These are phyloP conservation scores for Saccharomyces eubayanus DNA, from an alignment of 805 yeast species.

Conservation along the genomic window DNA sequence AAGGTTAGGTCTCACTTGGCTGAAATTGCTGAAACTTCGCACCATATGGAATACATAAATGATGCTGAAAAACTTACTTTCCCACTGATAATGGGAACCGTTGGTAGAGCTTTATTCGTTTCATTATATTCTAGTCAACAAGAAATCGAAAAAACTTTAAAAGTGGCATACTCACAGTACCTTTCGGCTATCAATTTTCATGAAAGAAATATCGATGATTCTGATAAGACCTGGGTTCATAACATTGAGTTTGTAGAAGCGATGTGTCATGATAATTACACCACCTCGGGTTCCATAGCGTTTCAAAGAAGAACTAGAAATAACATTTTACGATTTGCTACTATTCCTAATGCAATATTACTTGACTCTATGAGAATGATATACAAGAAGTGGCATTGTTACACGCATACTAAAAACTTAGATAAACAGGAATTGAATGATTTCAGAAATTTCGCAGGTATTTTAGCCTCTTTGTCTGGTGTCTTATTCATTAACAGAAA, in stretches of 20 bases:
- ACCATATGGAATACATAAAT: conserved; percentile 17
- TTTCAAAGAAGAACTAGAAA: conserved; percentile 58
- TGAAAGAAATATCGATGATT: conserved; percentile 17
- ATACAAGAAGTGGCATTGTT: conserved; percentile 29
- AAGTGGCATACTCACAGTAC: conserved; percentile 33
- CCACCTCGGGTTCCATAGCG: conserved; percentile 61
- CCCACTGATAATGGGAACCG: conserved; percentile 29
- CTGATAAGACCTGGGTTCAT: conserved; percentile 16
- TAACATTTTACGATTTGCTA: conserved; percentile 24
- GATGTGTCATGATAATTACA: conserved; percentile 45
- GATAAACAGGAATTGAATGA: conserved; percentile 34
- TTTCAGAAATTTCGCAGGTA: conserved; percentile 63
- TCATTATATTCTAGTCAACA: conserved; percentile 45
- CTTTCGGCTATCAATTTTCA: conserved; percentile 21
- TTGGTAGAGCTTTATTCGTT: conserved; percentile 45
- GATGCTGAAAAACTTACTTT: conserved; percentile 27
- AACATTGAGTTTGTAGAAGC: conserved; percentile 36
- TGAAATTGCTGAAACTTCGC: conserved; percentile 19
- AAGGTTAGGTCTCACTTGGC: conserved; percentile 32
- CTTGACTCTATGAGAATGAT: conserved; percentile 31
- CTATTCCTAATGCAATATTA: conserved; percentile 21
- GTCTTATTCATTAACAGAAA: conserved; percentile 36
- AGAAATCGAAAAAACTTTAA: conserved; percentile 42
- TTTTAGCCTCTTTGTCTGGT: conserved; percentile 64
- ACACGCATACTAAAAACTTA: conserved; percentile 11